Evolutionary conservation across 805 yeast species (phyloP).

Genomic region (Wickerhamiella brachini): DNA sequence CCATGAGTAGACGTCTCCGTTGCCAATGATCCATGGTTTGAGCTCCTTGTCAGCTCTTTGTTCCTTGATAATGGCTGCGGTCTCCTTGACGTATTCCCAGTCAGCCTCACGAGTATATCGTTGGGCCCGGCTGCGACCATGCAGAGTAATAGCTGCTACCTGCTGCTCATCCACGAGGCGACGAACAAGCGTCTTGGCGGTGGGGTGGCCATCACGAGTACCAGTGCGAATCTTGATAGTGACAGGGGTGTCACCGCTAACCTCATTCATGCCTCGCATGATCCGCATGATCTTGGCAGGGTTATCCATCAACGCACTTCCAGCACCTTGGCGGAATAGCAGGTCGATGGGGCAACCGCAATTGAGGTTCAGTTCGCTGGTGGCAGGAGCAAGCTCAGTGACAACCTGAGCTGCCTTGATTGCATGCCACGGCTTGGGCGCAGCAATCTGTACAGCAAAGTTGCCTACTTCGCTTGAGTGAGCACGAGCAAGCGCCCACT

Average conservation of each 20-base stretch:
- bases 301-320: constrained; percentile 82
- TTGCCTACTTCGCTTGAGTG: constrained; percentile 73
- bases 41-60: constrained; percentile 43
- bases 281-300: constrained; percentile 70
- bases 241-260: constrained; percentile 80
- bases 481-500: constrained; percentile 95
- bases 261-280: constrained; percentile 76
- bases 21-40: constrained; percentile 77
- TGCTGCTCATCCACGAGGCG: constrained; percentile 66
- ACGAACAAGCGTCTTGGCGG: constrained; percentile 66
- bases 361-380: constrained; percentile 80
- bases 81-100: constrained; percentile 76
- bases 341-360: constrained; percentile 97
- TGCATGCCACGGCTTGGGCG: constrained; percentile 87
- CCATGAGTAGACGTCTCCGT: constrained; percentile 80
- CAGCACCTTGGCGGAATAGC: constrained; percentile 88
- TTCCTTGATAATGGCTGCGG: constrained; percentile 54
- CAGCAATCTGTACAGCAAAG: constrained; percentile 87
- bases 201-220: constrained; percentile 66
- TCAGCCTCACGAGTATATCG: constrained; percentile 83
- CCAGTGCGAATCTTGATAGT: constrained; percentile 92
- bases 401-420: constrained; percentile 81
- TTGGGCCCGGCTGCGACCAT: constrained; percentile 94
- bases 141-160: constrained; percentile 82
- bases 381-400: constrained; percentile 39